Base-by-base conservation (phyloP, 2,329 filamentous ascomycete genomes). In the Kalmusia sp. region DNA sequence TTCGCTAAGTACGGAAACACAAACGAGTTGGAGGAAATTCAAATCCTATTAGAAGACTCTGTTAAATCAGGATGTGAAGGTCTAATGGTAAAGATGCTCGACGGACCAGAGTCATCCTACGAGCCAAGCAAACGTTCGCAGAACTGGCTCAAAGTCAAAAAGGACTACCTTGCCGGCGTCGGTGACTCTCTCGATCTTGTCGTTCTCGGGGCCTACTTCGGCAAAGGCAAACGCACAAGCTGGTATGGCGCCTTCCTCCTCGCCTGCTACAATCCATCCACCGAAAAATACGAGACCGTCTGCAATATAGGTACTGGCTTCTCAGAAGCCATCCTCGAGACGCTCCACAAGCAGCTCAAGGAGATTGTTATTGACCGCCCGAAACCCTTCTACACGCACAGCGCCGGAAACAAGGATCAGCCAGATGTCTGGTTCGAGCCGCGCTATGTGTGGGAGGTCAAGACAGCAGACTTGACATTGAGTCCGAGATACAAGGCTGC, bases 291-390 rank as follows among this genome's bases (percentile, higher is more conserved):
- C 78, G 95, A 99, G 76, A 96, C 92, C 0, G 88, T 99, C 2
- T 99, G 95, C 84, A 99, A 99, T 75, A 98, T 99, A 65, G 95
- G 95, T 62, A 99, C 95, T 0, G 95, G 95, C 2, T 99, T 99
- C 77, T 93, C 89, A 1, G 95, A 99, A 76, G 90, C 88, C n/a
- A 83, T 93, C 2, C 88, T 99, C n/a, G 90, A 96, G 67, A 89
- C 93, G 30, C 82, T 98, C 12, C 87, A 98, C 79, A 80, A 84
- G 21, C 82, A 88, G 46, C 86, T 99, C 24, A 88, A 85, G 0
- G 83, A 86, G 7, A 86, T 92, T 44, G 87, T 89, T 62, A 99
- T 99, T 63, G 92, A 96, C 69, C 87, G 88, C 1, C 86, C 93
- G 1, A 99, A 99, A 70, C 95, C 95, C 0, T 99, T 96, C 75